A percentile compares a stretch with the other conserved stretches of the same genome.
Conservation (phyloP, 768 basidiomycete genomes). For the Suillus alpinus region DNA sequence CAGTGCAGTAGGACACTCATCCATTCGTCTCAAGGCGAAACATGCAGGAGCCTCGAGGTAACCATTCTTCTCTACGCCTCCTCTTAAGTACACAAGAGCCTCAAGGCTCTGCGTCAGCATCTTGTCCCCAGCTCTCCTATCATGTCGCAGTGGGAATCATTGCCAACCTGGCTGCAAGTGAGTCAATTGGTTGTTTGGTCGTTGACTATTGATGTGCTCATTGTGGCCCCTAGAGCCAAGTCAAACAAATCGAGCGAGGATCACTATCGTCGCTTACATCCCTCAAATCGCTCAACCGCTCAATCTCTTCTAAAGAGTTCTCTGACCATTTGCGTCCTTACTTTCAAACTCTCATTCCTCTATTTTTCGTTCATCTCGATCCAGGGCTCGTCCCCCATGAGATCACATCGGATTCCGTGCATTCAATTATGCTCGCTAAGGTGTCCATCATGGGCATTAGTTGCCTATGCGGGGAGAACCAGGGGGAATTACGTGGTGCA, state of each 20-base stretch:
- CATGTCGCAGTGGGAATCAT: slow-evolving; percentile 1
- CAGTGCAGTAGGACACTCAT: not conserved
- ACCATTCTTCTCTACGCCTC: not conserved
- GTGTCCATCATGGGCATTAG: not conserved
- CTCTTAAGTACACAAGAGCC: not conserved
- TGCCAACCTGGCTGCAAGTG: not conserved
- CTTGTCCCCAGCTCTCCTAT: not conserved
- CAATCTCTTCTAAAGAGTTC: not conserved
- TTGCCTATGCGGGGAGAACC: not conserved
- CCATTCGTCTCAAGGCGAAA: not conserved
- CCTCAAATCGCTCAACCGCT: not conserved
- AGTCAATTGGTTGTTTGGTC: not conserved
- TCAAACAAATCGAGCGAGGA: not conserved
- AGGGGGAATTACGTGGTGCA: not conserved
- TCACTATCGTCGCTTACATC: not conserved
- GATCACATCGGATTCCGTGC: not conserved
- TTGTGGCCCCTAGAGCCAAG: not conserved
- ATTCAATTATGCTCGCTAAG: not conserved
- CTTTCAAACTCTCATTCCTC: not conserved
- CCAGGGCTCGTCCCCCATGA: not conserved
- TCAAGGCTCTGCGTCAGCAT: not conserved
- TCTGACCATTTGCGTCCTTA: not conserved
- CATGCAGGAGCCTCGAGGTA: not conserved
- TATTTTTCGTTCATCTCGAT: not conserved
- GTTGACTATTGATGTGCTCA: not conserved